Conservation (phyloP, 1,284 basidiomycete species). For the Sporisorium reilianum region DNA sequence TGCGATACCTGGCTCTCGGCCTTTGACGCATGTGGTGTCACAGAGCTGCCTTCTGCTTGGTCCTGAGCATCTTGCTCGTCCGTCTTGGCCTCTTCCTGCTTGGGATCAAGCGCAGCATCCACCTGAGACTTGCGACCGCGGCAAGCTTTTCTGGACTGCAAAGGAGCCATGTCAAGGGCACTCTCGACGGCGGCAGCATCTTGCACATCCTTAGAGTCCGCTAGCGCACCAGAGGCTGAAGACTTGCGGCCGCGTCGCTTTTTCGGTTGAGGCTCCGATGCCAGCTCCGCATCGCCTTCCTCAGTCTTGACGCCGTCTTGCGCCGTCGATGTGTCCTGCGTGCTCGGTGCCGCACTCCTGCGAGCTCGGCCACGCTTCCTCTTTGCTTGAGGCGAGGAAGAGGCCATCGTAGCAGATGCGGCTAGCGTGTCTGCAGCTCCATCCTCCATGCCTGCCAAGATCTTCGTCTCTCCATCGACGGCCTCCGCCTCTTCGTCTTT, state of each 20-base stretch:
- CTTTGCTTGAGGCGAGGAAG: constrained; percentile 4
- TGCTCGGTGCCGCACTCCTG: constrained; percentile 18
- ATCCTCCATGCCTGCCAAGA: neutral
- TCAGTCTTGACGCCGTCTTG: constrained; percentile 1
- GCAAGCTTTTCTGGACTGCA: constrained; percentile 12
- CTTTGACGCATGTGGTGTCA: neutral
- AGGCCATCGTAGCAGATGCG: neutral
- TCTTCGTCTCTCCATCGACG: constrained; percentile 2
- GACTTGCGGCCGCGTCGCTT: constrained; percentile 28
- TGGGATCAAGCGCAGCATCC: neutral
- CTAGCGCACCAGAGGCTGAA: neutral
- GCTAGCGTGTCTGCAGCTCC: neutral
- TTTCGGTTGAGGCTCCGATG: constrained; percentile 7
- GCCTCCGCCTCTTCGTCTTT: constrained; percentile 10
- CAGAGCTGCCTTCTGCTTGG: neutral
- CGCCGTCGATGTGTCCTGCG: neutral
- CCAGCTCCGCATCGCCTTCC: neutral
- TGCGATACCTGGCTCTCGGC: constrained; percentile 8
- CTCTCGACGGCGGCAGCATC: constrained; percentile 23
- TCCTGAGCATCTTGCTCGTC: constrained; percentile 10
- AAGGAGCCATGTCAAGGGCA: constrained; percentile 1
- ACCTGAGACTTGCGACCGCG: constrained; percentile 24
- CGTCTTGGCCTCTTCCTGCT: neutral
- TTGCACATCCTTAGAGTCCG: constrained; percentile 8
- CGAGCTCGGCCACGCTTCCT: constrained; percentile 23